phyloP scores from a whole-genome alignment of 495 filamentous ascomycete species.

The Aspergillus conjunctus region DNA sequence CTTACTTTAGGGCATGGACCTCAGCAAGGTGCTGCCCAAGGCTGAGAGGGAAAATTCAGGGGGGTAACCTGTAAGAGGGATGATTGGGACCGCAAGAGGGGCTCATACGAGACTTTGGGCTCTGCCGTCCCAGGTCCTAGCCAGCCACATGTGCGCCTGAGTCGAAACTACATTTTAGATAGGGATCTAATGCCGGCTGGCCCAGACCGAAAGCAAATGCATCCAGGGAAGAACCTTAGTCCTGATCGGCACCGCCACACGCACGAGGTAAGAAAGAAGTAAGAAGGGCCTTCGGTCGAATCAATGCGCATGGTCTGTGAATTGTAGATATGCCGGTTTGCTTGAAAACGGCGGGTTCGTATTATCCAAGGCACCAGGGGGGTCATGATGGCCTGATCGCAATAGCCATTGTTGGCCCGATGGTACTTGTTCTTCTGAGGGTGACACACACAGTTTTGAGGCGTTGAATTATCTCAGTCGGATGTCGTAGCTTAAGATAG shows the following conservation, averaged over 20 bases:
- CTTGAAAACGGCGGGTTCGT: too few species aligned
- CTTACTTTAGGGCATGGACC: background rate
- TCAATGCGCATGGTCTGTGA: background rate
- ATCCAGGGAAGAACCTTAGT: conserved; percentile 21
- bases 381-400: too few species aligned
- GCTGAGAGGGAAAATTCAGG: background rate
- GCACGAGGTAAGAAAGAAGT: conserved; percentile 11
- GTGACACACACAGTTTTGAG: too few species aligned
- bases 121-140: background rate
- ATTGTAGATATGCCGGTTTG: background rate
- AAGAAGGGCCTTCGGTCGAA: conserved; percentile 1
- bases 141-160: conserved; percentile 11
- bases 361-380: too few species aligned
- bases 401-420: too few species aligned
- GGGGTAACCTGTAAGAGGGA: background rate
- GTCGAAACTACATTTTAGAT: background rate
- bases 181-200: conserved; percentile 17
- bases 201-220: conserved; percentile 22
- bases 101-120: background rate
- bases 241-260: conserved; percentile 25
- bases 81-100: background rate
- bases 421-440: too few species aligned
- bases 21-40: conserved; percentile 6
- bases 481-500: background rate
- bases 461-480: background rate